Evolutionary conservation across 768 basidiomycete genomes (phyloP).

Genomic region (Collybiopsis luxurians): DNA sequence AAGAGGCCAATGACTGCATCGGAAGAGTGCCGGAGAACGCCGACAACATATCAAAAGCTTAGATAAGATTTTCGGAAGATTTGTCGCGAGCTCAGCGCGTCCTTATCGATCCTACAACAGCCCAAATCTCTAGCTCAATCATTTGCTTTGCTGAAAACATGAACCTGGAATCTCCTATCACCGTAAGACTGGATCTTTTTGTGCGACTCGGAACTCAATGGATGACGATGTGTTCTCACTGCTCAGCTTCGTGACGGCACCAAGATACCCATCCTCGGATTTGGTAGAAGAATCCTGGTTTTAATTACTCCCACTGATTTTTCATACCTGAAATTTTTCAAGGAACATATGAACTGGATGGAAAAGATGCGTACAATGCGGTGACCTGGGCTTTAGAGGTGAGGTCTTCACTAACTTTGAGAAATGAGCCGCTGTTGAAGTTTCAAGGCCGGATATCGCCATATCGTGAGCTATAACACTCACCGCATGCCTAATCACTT

Average conservation of each 20-base stretch:
- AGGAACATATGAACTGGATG: slow-evolving; percentile 55
- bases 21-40: neutral
- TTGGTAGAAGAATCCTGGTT: slow-evolving; percentile 29
- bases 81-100: too few relatives aligned
- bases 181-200: neutral
- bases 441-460: slow-evolving; percentile 63
- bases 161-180: neutral
- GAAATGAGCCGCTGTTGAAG: too few relatives aligned
- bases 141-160: neutral
- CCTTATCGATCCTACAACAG: neutral
- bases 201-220: too few relatives aligned
- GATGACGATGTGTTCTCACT: too few relatives aligned
- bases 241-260: slow-evolving; percentile 49
- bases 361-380: slow-evolving; percentile 49
- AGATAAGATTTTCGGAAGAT: neutral
- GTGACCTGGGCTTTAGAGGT: slow-evolving; percentile 66
- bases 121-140: neutral
- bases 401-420: slow-evolving; percentile 10
- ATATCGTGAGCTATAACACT: slow-evolving; percentile 41
- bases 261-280: slow-evolving; percentile 52
- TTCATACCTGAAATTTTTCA: neutral
- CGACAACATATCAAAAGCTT: neutral
- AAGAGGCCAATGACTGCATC: too few relatives aligned
- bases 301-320: neutral
- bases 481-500: neutral